Percentiles rank a stretch among this genome's conserved stretches.
These are phyloP conservation scores for Cystofilobasidium capitatum DNA, from an alignment of 768 basidiomycete species.

Conservation along the genomic window DNA sequence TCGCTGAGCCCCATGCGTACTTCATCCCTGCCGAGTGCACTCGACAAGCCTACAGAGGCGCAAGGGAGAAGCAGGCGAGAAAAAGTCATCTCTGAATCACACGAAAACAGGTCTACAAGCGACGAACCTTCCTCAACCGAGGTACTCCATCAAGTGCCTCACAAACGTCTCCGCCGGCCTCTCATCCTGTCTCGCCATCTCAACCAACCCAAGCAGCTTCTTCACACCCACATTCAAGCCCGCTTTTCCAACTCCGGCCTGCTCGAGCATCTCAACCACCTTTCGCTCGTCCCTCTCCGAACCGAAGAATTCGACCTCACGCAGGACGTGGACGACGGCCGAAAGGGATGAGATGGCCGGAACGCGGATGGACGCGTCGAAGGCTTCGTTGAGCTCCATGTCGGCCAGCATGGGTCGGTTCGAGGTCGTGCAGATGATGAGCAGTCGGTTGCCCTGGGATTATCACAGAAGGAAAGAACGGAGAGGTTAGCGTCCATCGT, in stretches of 20 bases:
- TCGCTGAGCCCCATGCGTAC: too few species aligned
- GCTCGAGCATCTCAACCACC: constrained; percentile 57
- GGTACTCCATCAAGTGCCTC: constrained; percentile 34
- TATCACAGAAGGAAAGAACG: neutral
- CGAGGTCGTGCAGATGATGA: constrained; percentile 87
- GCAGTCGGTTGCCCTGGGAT: constrained; percentile 70
- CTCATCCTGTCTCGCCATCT: constrained; percentile 96
- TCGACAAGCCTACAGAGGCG: too few species aligned
- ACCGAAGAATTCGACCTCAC: constrained; percentile 67
- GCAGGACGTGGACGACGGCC: constrained; percentile 65
- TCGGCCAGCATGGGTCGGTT: constrained; percentile 74
- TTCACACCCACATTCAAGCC: constrained; percentile 78
- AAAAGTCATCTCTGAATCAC: too few species aligned
- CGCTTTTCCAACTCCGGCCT: constrained; percentile 57
- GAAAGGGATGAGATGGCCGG: constrained; percentile 65
- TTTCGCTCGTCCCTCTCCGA: constrained; percentile 42
- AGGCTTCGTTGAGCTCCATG: constrained; percentile 76
- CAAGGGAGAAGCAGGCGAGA: too few species aligned
- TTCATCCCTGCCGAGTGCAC: too few species aligned
- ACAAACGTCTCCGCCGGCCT: constrained; percentile 52
- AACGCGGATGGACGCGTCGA: constrained; percentile 77
- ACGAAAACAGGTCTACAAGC: too few species aligned
- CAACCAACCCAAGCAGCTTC: constrained; percentile 77
- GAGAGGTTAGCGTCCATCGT: neutral
- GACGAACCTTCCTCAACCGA: constrained; percentile 10